A percentile compares a stretch with the other conserved stretches of the same genome.
Evolutionary conservation across 805 yeast species (phyloP).

Genomic region (Sugiyamaella floridensis): DNA sequence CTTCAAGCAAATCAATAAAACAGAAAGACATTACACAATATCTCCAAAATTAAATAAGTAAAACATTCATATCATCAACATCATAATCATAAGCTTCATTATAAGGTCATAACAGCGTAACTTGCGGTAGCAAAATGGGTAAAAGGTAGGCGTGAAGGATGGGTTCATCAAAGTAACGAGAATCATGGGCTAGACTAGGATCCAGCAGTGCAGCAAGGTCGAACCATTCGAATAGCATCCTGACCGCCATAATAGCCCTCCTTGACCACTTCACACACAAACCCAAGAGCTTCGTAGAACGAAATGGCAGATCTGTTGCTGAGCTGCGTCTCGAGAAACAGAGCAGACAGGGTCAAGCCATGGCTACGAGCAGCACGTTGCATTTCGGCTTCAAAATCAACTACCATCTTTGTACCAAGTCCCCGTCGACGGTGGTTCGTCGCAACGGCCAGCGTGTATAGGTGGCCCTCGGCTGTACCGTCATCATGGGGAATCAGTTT

Average conservation of each 20-base stretch:
- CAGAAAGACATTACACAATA: not conserved
- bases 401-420: conserved; percentile 14
- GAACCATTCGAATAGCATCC: conserved; percentile 18
- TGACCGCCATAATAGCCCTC: conserved; percentile 4
- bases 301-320: conserved; percentile 7
- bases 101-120: not conserved
- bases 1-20: not conserved
- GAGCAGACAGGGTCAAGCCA: conserved; percentile 3
- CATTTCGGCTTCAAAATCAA: conserved; percentile 11
- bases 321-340: conserved; percentile 11
- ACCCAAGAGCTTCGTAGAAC: conserved; percentile 16
- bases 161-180: conserved; percentile 20
- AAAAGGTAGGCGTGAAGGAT: not conserved
- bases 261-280: conserved; percentile 1
- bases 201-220: conserved; percentile 38
- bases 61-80: not conserved
- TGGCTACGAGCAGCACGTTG: conserved; percentile 1
- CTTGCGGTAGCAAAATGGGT: not conserved
- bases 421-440: conserved; percentile 17
- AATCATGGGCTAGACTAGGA: conserved; percentile 19
- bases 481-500: conserved; percentile 6
- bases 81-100: too few relatives aligned
- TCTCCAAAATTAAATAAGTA: not conserved
- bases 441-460: conserved; percentile 19
- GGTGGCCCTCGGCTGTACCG: conserved; percentile 13